Percentiles rank a stretch among this genome's conserved stretches.
Conservation (phyloP, 805 yeast genomes). For the Myxozyma mucilagina region DNA sequence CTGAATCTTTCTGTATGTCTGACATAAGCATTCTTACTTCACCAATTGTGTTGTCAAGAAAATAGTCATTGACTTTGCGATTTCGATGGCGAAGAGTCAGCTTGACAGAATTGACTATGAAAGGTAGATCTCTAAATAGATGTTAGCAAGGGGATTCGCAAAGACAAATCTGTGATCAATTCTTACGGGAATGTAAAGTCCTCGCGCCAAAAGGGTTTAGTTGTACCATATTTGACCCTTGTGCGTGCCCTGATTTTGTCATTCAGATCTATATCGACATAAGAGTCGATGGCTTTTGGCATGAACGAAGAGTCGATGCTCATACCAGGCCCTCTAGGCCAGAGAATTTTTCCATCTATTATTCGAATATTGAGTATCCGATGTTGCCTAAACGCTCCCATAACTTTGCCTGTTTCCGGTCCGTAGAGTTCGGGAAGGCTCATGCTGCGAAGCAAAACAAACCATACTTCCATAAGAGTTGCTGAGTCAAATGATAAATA, state of each 20-base stretch:
- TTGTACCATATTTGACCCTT: constrained; percentile 53
- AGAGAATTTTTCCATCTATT: constrained; percentile 23
- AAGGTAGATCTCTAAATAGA: constrained; percentile 54
- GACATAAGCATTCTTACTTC: constrained; percentile 24
- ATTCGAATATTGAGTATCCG: constrained; percentile 18
- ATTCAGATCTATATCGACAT: constrained; percentile 74
- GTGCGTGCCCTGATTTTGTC: constrained; percentile 77
- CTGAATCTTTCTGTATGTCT: constrained; percentile 24
- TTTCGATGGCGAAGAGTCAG: constrained; percentile 23
- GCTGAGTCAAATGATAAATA: constrained; percentile 22
- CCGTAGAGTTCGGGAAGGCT: constrained; percentile 29
- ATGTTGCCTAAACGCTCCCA: constrained; percentile 25
- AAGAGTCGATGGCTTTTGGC: constrained; percentile 39
- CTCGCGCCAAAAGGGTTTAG: constrained; percentile 82
- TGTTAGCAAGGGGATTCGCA: constrained; percentile 36
- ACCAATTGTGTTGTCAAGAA: constrained; percentile 22
- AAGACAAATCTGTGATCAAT: constrained; percentile 33
- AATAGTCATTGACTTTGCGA: constrained; percentile 12
- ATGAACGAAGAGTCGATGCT: constrained; percentile 9
- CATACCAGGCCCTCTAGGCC: constrained; percentile 21
- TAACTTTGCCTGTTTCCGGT: constrained; percentile 24
- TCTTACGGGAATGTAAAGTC: constrained; percentile 57
- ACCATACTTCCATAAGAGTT: constrained; percentile 27
- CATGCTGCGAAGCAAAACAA: constrained; percentile 22
- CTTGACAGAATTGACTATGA: constrained; percentile 31